phyloP scores from a whole-genome alignment of 805 yeast genomes.

The Pichia cephalocereana region DNA sequence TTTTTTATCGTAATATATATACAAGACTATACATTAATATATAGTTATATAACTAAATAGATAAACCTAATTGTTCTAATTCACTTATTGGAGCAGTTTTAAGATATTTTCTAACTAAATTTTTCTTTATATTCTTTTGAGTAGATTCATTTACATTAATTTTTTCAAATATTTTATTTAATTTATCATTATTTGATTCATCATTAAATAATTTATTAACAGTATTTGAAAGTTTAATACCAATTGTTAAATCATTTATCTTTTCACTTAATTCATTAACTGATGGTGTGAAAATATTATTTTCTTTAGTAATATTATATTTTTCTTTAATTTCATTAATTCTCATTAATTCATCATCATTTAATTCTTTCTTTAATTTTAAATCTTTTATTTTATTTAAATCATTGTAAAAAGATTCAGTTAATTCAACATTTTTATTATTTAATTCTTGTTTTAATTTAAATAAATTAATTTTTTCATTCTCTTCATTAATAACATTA shows the following conservation, averaged over 20 bases:
- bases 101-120: constrained; percentile 56
- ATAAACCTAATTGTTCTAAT: constrained; percentile 19
- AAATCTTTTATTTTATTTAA: constrained; percentile 15
- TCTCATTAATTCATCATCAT: constrained; percentile 27
- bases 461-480: constrained; percentile 44
- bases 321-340: constrained; percentile 29
- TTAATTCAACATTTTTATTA: constrained; percentile 10
- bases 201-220: constrained; percentile 18
- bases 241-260: constrained; percentile 13
- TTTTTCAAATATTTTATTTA: constrained; percentile 27
- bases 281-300: too few relatives aligned
- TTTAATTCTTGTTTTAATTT: constrained; percentile 35
- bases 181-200: constrained; percentile 25
- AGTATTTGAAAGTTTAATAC: constrained; percentile 13
- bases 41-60: constrained; percentile 4
- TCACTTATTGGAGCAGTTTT: constrained; percentile 20
- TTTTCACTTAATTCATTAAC: constrained; percentile 15
- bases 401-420: constrained; percentile 24
- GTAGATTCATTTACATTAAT: constrained; percentile 32
- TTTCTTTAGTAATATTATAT: constrained; percentile 14
- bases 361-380: constrained; percentile 12
- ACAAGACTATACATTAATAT: too few relatives aligned
- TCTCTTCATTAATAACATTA: constrained; percentile 61
- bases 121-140: constrained; percentile 54
- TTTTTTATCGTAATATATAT: too few relatives aligned